These are phyloP conservation scores for Schwanniomyces yamadae DNA, from an alignment of 805 yeast species.

Conservation along the genomic window DNA sequence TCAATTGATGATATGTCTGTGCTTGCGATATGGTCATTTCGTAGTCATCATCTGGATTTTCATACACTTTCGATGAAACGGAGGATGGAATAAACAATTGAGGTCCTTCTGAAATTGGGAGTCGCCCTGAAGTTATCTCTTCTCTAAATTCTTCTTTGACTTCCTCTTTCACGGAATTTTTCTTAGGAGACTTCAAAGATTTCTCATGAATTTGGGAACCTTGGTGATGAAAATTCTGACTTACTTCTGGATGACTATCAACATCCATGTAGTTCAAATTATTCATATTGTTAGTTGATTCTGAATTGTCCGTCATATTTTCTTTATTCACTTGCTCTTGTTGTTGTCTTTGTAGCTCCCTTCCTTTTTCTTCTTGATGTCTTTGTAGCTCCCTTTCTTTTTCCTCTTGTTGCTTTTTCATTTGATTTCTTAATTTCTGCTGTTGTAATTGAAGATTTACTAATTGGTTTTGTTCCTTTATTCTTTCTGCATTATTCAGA, in stretches of 20 bases:
- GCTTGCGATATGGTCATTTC: slow-evolving; percentile 39
- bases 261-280: too few species aligned
- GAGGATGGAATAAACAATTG: slow-evolving; percentile 20
- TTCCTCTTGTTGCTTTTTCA: slow-evolving; percentile 9
- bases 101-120: slow-evolving; percentile 8
- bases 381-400: slow-evolving; percentile 8
- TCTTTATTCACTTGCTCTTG: too few species aligned
- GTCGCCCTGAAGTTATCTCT: not conserved
- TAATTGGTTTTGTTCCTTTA: slow-evolving; percentile 22
- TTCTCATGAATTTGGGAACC: too few species aligned
- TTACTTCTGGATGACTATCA: too few species aligned
- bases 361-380: slow-evolving; percentile 7
- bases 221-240: too few species aligned
- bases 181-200: too few species aligned
- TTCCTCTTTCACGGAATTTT: not conserved
- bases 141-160: not conserved
- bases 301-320: too few species aligned
- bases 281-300: too few species aligned
- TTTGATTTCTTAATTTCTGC: slow-evolving; percentile 13
- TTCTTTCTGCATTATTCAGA: slow-evolving; percentile 3
- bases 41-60: slow-evolving; percentile 44
- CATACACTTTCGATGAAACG: slow-evolving; percentile 19
- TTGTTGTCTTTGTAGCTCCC: too few species aligned
- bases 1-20: slow-evolving; percentile 33
- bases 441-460: slow-evolving; percentile 18